Evolutionary conservation across 495 filamentous ascomycete species (phyloP), one percentile per base, ranked within the genome.

Genomic region (Darksidea phi): DNA sequence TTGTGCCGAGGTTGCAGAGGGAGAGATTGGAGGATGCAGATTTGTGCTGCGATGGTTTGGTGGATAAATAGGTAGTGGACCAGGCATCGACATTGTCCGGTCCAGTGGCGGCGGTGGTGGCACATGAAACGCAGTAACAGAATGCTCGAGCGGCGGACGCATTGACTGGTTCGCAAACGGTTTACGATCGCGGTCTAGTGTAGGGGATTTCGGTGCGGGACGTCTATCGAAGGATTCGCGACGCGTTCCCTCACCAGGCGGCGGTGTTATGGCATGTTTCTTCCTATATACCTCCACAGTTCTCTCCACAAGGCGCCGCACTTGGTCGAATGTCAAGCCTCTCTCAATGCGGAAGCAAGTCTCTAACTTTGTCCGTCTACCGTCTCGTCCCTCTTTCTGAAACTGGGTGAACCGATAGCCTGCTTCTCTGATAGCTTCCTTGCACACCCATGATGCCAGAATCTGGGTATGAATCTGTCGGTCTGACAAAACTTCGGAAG

Each of bases 231-330:
- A 52, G 2, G 57, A 59, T n/a, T 47, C 25, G 13, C 48, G 47
- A 21, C 47, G 47, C 13, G 8, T 8, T 6, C 41, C 5, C 41
- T 43, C 28, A 13, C 21, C 6, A 15, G 61, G 34, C 8, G 17
- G 36, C 25, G 52, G 57, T 11, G 52, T 48, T 20, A 48, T 47
- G 1, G 47, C 32, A 34, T 41, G 15, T 13, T 49, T 60, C 32
- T 57, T 21, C 10, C 62, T 62, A 20, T 59, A 66, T 12, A 66
- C 41, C 45, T 69, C 62, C 7, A 63, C 55, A 8, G 66, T 69
- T 13, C 63, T 57, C 46, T 69, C 66, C 11, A 69, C 62, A 10
- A 69, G 66, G 4, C 20, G 41, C 17, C 59, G 36, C n/a, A 69
- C 54, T 66, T 69, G 48, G 24, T 54, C 47, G 41, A 65, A 69